Base-by-base conservation (phyloP, 257 asterid species). In the Lycium barbarum region DNA sequence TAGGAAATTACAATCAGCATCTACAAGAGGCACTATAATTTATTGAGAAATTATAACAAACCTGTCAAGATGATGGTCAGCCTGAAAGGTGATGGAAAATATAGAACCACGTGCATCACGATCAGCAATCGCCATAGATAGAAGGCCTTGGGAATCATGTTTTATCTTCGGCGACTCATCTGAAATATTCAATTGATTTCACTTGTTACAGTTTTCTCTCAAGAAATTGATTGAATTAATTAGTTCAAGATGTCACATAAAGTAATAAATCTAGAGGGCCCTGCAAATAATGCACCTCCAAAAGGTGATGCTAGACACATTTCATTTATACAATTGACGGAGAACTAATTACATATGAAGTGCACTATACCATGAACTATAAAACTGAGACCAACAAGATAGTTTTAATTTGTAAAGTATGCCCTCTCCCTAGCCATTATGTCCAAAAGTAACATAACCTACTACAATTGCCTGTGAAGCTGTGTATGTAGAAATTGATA, bases 51-150 rank as follows among this genome's bases (percentile, higher is more conserved):
- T 65, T 45, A 22, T 22, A 85, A 57, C 82, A 84, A 72, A 97
- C 99, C 98, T 94, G 86, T 97, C 99, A 86, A 95, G 98, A 91
- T 92, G 94, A 90, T 94, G 98, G 92, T 92, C 95, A 84, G 98
- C 96, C 91, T 92, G 89, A 83, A 97, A 94, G 88, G 98, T 95
- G 86, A 97, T 78, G 71, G 87, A 85, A 90, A 97, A 97, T 84
- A 90, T 89, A 61, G 99, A 97, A 84, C 99, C 99, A 2, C 96
- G 97, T 61, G 92, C 92, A 79, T 95, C 95, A 17, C 97, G 94
- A 82, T 97, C 99, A 83, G 95, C 95, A 87, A 97, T 90, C 9
- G 96, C 93, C 98, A 97, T 97, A 35, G 99, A 92, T 76, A 97
- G 90, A 86, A 97, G 92, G 86, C 98, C 99, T 76, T 95, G 94